Evolutionary conservation across 345 rosid genomes (phyloP).

Genomic region (Brassica incana): DNA sequence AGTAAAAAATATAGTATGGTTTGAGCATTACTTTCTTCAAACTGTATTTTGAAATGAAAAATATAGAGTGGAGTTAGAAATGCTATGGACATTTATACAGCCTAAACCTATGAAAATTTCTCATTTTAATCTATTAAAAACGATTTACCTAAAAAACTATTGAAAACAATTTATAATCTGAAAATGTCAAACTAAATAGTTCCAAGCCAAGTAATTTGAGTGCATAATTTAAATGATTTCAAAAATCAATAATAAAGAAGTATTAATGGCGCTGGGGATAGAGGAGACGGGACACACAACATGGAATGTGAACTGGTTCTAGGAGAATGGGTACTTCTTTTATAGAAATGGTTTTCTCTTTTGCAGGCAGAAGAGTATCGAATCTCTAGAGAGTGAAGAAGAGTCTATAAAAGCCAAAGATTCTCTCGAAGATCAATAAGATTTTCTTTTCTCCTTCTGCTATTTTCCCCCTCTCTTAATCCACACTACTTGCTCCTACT

Average conservation of each 20-base stretch:
- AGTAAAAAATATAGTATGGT: too few relatives aligned
- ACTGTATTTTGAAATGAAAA: too few relatives aligned
- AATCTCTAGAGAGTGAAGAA: slow-evolving; percentile 20
- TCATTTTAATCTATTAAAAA: too few relatives aligned
- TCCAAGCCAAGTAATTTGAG: too few relatives aligned
- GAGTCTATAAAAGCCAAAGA: slow-evolving; percentile 27
- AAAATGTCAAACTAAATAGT: too few relatives aligned
- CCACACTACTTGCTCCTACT: not conserved
- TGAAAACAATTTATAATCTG: too few relatives aligned
- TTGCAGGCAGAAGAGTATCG: slow-evolving; percentile 20
- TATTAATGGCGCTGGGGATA: slow-evolving; percentile 10
- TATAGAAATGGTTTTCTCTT: slow-evolving; percentile 23
- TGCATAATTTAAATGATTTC: too few relatives aligned
- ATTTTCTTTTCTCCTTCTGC: slow-evolving; percentile 34
- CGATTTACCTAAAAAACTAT: too few relatives aligned
- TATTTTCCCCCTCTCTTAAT: slow-evolving; percentile 21
- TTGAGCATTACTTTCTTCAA: too few relatives aligned
- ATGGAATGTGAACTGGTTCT: slow-evolving; percentile 32
- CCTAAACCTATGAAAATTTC: too few relatives aligned
- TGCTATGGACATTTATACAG: too few relatives aligned
- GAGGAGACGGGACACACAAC: slow-evolving; percentile 38
- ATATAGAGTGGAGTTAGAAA: too few relatives aligned
- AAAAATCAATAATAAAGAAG: not conserved
- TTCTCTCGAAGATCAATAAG: slow-evolving; percentile 43
- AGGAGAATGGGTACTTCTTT: slow-evolving; percentile 43